Evolutionary conservation across 495 filamentous ascomycete genomes (phyloP).

Genomic region (Penicillium canariense): DNA sequence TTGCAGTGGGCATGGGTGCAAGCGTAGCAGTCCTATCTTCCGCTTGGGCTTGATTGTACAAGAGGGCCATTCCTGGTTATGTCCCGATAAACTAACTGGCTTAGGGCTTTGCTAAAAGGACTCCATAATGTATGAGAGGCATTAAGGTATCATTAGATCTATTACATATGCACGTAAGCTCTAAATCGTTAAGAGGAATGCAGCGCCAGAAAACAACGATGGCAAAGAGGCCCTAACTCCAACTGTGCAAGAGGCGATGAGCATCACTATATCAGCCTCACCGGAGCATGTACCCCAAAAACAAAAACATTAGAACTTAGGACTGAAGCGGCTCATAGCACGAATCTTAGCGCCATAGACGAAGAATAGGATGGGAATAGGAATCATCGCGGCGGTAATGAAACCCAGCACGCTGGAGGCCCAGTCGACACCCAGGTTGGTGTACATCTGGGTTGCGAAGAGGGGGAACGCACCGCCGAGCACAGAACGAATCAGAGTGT

Average conservation of each 20-base stretch:
- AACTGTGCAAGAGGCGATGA: not conserved
- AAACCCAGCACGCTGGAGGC: slow-evolving; percentile 66
- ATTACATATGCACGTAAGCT: slow-evolving; percentile 10
- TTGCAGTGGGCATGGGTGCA: too few relatives aligned
- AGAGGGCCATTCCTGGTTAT: not conserved
- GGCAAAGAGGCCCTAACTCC: not conserved
- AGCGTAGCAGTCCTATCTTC: not conserved
- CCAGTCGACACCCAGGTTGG: slow-evolving; percentile 61
- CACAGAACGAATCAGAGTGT: slow-evolving; percentile 61
- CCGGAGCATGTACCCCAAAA: not conserved
- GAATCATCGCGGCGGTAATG: slow-evolving; percentile 60
- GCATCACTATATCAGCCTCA: not conserved
- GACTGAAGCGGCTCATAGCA: slow-evolving; percentile 46
- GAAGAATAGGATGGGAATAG: slow-evolving; percentile 69
- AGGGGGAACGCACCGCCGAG: slow-evolving; percentile 67
- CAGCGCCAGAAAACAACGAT: not conserved
- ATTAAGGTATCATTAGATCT: slow-evolving; percentile 13
- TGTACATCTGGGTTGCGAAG: slow-evolving; percentile 60
- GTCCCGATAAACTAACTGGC: too few relatives aligned
- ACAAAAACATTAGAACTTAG: slow-evolving; percentile 33
- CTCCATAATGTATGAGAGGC: not conserved
- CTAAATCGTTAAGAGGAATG: slow-evolving; percentile 2
- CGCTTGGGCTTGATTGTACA: too few relatives aligned
- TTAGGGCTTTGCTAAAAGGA: not conserved
- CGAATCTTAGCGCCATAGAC: slow-evolving; percentile 65